phyloP scores from a whole-genome alignment of 805 yeast genomes.

The Wickerhamia fluorescens region DNA sequence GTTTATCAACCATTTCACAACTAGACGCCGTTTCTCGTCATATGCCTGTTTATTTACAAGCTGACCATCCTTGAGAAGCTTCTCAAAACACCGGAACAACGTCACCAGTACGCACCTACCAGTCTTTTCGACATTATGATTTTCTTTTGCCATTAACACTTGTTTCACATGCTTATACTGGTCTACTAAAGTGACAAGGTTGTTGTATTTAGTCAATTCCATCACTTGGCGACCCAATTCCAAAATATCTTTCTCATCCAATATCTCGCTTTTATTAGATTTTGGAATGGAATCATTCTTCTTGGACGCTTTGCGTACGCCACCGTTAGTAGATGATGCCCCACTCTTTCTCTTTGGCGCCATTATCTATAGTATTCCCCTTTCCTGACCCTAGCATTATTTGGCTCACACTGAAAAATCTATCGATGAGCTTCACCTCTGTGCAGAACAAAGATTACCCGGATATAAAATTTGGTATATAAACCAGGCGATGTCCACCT shows the following conservation, averaged over 20 bases:
- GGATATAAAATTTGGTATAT: constrained; percentile 11
- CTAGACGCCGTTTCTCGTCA: constrained; percentile 40
- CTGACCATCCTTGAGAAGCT: constrained; percentile 35
- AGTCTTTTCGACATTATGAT: constrained; percentile 17
- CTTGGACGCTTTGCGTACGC: constrained; percentile 4
- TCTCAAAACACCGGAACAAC: constrained; percentile 43
- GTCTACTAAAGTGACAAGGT: constrained; percentile 41
- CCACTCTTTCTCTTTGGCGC: constrained; percentile 9
- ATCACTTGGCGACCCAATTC: constrained; percentile 22
- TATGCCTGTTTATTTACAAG: constrained; percentile 26
- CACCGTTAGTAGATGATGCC: constrained; percentile 9
- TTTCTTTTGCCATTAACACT: constrained; percentile 10
- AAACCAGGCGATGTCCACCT: constrained; percentile 6
- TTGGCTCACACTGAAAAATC: too few species aligned
- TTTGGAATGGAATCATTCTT: constrained; percentile 1
- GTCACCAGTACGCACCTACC: constrained; percentile 37
- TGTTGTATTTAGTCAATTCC: constrained; percentile 48
- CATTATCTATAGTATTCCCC: too few species aligned
- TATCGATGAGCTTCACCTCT: too few species aligned
- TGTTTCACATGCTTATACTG: constrained; percentile 22
- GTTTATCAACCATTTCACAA: constrained; percentile 58
- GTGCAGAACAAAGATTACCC: constrained; percentile 14
- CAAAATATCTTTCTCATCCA: constrained; percentile 13
- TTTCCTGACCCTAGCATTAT: too few species aligned
- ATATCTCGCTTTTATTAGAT: constrained; percentile 2